These are phyloP conservation scores for Fusarium multiceps DNA, from an alignment of 2,329 filamentous ascomycete genomes.

Conservation along the genomic window DNA sequence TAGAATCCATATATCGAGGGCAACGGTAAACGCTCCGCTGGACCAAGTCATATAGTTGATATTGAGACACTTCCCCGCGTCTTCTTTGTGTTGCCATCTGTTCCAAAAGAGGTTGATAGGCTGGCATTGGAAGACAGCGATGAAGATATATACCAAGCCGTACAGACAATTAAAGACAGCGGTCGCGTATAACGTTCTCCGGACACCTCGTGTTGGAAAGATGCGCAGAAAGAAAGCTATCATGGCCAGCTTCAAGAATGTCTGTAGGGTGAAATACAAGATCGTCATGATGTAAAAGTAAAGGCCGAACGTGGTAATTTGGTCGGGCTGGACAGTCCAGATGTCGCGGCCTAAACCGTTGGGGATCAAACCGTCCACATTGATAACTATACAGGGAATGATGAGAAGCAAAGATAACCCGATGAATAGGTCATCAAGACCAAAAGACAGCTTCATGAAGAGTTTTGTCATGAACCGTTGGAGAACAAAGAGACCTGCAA, in stretches of 20 bases:
- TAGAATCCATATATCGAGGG: background rate
- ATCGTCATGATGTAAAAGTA: background rate
- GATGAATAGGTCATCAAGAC: background rate
- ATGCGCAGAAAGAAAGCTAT: background rate
- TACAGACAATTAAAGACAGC: background rate
- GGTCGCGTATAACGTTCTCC: background rate
- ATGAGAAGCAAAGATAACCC: background rate
- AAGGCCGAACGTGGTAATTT: background rate
- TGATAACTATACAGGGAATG: background rate
- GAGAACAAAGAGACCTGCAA: background rate
- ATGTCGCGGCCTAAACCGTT: background rate
- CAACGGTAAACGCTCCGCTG: background rate
- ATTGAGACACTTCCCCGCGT: accelerated
- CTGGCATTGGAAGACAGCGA: background rate
- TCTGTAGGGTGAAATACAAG: background rate
- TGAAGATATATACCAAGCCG: background rate
- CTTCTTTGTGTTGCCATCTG: background rate
- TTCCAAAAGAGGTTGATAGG: background rate
- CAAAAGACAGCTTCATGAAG: background rate
- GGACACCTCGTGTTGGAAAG: background rate
- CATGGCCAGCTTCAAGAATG: background rate
- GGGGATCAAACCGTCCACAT: background rate
- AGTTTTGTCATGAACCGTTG: background rate
- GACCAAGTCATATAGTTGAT: background rate
- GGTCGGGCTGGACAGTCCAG: background rate